These are phyloP conservation scores for Ochetophila trinervis DNA, from an alignment of 306 rosid genomes.

Conservation along the genomic window DNA sequence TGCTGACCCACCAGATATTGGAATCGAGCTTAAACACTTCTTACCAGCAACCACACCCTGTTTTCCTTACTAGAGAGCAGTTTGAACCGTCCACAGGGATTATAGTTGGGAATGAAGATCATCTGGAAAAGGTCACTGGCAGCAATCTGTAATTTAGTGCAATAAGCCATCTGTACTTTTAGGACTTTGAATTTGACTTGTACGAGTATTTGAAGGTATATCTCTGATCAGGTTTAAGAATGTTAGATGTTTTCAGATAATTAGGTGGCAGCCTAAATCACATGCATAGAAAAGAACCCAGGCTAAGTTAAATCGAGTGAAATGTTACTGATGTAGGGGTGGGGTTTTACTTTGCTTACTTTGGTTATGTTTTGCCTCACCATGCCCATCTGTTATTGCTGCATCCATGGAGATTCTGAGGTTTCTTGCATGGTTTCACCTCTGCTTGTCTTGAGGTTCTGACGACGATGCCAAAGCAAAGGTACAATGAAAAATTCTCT, in stretches of 20 bases:
- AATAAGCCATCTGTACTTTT: conserved; percentile 24
- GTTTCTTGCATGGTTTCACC: neutral
- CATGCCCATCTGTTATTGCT: neutral
- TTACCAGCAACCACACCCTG: conserved; percentile 44
- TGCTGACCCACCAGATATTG: conserved; percentile 77
- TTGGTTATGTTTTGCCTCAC: neutral
- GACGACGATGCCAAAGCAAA: too few relatives aligned
- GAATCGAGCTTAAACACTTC: conserved; percentile 79
- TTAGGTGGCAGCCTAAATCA: conserved; percentile 38
- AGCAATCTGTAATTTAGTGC: conserved; percentile 40
- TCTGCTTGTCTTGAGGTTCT: too few relatives aligned
- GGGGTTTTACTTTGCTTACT: too few relatives aligned
- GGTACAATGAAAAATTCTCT: too few relatives aligned
- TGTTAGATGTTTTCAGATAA: conserved; percentile 28
- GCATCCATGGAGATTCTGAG: neutral
- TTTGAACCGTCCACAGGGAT: conserved; percentile 54
- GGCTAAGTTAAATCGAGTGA: conserved; percentile 31
- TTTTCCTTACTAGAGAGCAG: conserved; percentile 50
- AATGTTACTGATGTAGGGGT: conserved; percentile 16
- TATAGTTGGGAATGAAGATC: conserved; percentile 40
- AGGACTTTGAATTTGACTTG: conserved; percentile 26
- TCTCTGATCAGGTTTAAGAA: conserved; percentile 36
- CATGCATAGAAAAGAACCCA: conserved; percentile 20
- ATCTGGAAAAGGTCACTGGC: conserved; percentile 44
- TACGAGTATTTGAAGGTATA: conserved; percentile 34